Base-by-base conservation (phyloP, 169 alveolate species). In the Eimeria sp. region DNA sequence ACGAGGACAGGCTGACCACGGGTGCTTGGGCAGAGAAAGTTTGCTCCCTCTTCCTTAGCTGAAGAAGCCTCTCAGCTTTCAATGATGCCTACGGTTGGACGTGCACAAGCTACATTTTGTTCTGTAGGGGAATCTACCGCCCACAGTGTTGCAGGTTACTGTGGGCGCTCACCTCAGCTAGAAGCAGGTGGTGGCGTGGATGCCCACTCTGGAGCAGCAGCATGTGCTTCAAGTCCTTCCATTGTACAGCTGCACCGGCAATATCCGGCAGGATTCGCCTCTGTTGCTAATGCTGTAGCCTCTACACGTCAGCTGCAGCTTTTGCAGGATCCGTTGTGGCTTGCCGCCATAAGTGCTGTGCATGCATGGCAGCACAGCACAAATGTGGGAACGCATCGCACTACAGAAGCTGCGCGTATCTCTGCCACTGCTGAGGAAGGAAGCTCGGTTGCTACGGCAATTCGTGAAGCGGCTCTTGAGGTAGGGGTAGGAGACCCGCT, bases 311-410 rank as follows among this genome's bases (percentile, higher is more conserved):
- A 83, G 73, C 91, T 83, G 75, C 91, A 34, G 70, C 76, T 83
- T 34, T 54, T 83, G 57, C 91, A 83, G 72, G 91, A 83, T 14
- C 91, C 91, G 10, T 30, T 83, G 58, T 83, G 91, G 91, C 49
- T 83, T 27, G 70, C 91, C n/a, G 72, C 54, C 20, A 54, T 83
- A 18, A 75, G 57, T 18, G 47, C 91, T 51, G 76, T 25, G 57
- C 91, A 54, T 83, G 76, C 40, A 20, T 27, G 57, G 47, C 57
- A 57, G 1, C 91, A 27, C 76, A 83, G 58, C 91, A 54, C 73
- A 10, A 13, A n/a, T 58, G 6, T 7, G 3, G 73, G 30, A 54
- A 34, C 20, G 30, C 73, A 25, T 18, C 20, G 40, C 73, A 20
- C 6, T 14, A 34, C 0, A 27, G 75, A 49, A 51, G 75, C 49